These are phyloP conservation scores for Colletotrichum sp. DNA, from an alignment of 2,329 filamentous ascomycete genomes.

Conservation along the genomic window DNA sequence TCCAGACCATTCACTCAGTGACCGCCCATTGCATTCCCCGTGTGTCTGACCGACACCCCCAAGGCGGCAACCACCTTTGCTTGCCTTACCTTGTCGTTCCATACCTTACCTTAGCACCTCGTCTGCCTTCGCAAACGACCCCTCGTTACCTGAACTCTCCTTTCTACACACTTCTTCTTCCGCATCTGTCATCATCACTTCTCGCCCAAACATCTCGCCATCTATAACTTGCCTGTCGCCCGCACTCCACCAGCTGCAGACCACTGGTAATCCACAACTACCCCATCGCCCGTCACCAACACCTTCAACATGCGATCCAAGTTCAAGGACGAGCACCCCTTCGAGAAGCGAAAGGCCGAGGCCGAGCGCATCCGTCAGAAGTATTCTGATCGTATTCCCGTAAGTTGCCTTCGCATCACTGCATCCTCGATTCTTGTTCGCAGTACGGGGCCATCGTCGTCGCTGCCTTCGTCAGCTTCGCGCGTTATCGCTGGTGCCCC, in stretches of 20 bases:
- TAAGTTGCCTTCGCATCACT: constrained; percentile 57
- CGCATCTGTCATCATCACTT: constrained; percentile 19
- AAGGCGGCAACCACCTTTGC: constrained; percentile 22
- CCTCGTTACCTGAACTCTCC: constrained; percentile 19
- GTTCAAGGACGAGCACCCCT: constrained; percentile 99
- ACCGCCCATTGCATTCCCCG: constrained; percentile 23
- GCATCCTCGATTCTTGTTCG: not conserved
- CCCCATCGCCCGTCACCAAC: constrained; percentile 26
- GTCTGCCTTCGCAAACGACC: constrained; percentile 22
- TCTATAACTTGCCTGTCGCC: constrained; percentile 15
- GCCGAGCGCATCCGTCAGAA: constrained; percentile 99
- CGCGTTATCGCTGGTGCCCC: constrained; percentile 10
- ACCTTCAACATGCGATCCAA: constrained; percentile 88
- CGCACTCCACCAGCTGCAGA: constrained; percentile 7
- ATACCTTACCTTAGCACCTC: not conserved
- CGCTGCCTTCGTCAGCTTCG: constrained; percentile 6
- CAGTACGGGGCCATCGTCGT: not conserved
- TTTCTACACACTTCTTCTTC: constrained; percentile 20
- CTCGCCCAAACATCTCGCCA: constrained; percentile 4
- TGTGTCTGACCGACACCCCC: constrained; percentile 19
- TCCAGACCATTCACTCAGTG: constrained; percentile 12
- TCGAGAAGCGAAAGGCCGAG: constrained; percentile 99
- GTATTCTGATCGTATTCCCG: constrained; percentile 97
- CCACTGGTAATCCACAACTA: constrained; percentile 20
- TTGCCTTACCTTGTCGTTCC: not conserved